A percentile compares a stretch with the other conserved stretches of the same genome.
These are phyloP conservation scores for Osmanthus fragrans DNA, from an alignment of 257 asterid species.

Conservation along the genomic window DNA sequence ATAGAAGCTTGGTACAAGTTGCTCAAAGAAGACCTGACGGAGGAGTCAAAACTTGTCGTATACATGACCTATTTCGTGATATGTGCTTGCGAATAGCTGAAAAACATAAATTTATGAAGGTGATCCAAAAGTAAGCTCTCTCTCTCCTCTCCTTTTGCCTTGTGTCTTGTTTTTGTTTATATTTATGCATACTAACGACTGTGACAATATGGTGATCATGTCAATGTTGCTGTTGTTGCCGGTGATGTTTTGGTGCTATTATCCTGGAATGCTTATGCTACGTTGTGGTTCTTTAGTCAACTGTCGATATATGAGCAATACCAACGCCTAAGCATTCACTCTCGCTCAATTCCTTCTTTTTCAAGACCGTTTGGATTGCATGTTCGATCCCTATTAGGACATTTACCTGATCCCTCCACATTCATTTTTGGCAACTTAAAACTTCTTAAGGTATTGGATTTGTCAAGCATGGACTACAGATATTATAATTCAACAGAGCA, in stretches of 20 bases:
- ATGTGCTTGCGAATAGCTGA: constrained; percentile 14
- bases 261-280: background rate
- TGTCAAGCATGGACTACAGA: background rate
- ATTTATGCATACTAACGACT: background rate
- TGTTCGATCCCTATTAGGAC: no score
- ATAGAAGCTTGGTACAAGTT: constrained; percentile 23
- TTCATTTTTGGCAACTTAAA: background rate
- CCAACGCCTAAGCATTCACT: background rate
- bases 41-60: background rate
- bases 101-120: background rate
- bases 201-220: background rate
- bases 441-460: constrained; percentile 13
- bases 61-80: constrained; percentile 30
- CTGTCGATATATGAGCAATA: background rate
- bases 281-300: background rate
- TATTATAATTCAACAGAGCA: background rate
- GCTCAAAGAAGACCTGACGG: constrained; percentile 20
- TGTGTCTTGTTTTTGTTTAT: background rate
- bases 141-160: background rate
- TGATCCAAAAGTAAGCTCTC: background rate
- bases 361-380: no score
- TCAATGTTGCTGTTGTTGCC: background rate
- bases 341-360: no score
- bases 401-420: background rate
- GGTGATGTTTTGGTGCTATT: background rate